phyloP scores from a whole-genome alignment of 139 green algal species.

The Chlorella sp. region DNA sequence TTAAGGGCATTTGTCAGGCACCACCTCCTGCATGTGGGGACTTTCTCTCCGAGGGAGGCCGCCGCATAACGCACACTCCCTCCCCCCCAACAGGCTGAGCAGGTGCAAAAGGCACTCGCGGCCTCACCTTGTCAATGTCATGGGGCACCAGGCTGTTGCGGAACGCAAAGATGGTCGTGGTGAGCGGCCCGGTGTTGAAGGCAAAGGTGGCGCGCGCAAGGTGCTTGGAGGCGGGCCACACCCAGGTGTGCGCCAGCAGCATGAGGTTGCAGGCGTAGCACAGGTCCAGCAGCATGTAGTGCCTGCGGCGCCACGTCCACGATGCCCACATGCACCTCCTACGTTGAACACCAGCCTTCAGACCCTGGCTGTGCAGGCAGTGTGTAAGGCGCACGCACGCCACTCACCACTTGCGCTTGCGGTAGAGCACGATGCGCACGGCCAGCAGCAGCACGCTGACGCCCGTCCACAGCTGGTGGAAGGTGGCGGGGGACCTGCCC shows the following conservation, averaged over 20 bases:
- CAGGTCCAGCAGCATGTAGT: slow-evolving; percentile 63
- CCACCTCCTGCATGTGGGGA: too few species aligned
- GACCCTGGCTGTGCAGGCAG: background rate
- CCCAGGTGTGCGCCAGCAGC: slow-evolving; percentile 59
- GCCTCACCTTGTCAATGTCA: slow-evolving; percentile 63
- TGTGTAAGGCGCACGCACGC: slow-evolving; percentile 9
- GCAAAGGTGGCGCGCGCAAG: slow-evolving; percentile 49
- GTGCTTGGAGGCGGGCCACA: slow-evolving; percentile 23
- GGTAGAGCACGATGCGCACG: slow-evolving; percentile 47
- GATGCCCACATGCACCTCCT: background rate
- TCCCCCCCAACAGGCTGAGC: too few species aligned
- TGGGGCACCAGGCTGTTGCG: slow-evolving; percentile 77
- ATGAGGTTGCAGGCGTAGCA: slow-evolving; percentile 67
- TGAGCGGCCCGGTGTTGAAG: slow-evolving; percentile 56
- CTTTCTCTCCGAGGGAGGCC: too few species aligned
- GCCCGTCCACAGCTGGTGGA: slow-evolving; percentile 60
- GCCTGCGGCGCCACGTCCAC: slow-evolving; percentile 8
- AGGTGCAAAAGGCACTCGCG: background rate
- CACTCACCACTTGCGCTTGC: slow-evolving; percentile 1
- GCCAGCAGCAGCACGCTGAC: slow-evolving; percentile 56
- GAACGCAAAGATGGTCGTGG: slow-evolving; percentile 64
- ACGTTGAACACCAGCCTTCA: background rate
- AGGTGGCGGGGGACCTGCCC: slow-evolving; percentile 52
- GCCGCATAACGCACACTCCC: too few species aligned
- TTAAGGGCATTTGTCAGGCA: too few species aligned